Base-by-base conservation (phyloP, 2,329 filamentous ascomycete genomes). In the Colletotrichum tanaceti region DNA sequence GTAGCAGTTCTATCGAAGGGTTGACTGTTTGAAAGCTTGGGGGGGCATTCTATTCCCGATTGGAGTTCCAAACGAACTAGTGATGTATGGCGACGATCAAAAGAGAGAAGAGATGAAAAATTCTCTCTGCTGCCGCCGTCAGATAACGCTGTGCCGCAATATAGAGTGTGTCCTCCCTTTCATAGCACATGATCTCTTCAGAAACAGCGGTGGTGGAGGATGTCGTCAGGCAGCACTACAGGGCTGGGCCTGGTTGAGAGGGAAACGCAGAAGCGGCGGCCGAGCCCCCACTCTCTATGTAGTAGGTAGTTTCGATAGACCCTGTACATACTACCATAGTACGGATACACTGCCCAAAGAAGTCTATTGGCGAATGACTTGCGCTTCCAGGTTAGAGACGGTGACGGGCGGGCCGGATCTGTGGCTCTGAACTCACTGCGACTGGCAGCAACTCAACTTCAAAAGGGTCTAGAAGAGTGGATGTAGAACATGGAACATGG, bases 381-480 rank as follows among this genome's bases (percentile, higher is more conserved):
- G 32, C 28, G 63, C 57, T 44, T 22, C 35, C 60, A 46, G 43
- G 55, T 66, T 61, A 47, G 66, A 61, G 55, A 52, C 32, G 55
- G 43, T 46, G 57, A 18, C 44, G 39, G 28, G 63, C 55, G 62
- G 66, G 55, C 62, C 66, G 62, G 61, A 66, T 60, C 50, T 57
- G 55, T 68, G 62, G 66, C 62, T 68, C 59, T 64, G 59, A 35
- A 39, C 20, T 64, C 46, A 58, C 60, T 44, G 35, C 53, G 28
- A 41, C 52, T 38, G 35, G 57, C 32, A 44, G 61, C 49, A 50
- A 59, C 55, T 39, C 49, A 13, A 43, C 44, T 54, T 7, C 3
- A 14, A 35, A 65, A 44, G 47, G 50, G 62, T 44, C 61, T 68
- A 65, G 65, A 39, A 63, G 18, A 16, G 62, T 68, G 41, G 61